Evolutionary conservation across 306 rosid species (phyloP).

Genomic region (Cajanus cajan): DNA sequence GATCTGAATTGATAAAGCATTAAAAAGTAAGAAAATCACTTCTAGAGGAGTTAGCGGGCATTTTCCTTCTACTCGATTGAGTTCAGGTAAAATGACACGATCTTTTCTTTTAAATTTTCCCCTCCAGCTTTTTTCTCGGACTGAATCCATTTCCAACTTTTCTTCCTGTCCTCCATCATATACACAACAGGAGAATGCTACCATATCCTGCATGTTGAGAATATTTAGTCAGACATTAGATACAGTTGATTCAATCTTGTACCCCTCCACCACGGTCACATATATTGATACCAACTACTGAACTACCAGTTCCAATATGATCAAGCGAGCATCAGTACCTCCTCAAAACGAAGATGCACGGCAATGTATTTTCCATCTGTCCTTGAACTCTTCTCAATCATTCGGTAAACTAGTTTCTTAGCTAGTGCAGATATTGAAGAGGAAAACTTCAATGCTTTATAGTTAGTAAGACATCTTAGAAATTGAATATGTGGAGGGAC

Average conservation of each 20-base stretch:
- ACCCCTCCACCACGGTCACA: background rate
- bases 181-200: slow-evolving; percentile 93
- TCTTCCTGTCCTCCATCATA: slow-evolving; percentile 87
- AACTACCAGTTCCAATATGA: slow-evolving; percentile 9
- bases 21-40: slow-evolving; percentile 43
- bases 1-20: slow-evolving; percentile 5
- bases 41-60: slow-evolving; percentile 94
- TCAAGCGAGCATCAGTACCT: slow-evolving; percentile 55
- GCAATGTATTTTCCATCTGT: slow-evolving; percentile 78
- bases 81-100: slow-evolving; percentile 58
- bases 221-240: slow-evolving; percentile 22
- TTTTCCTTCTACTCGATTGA: slow-evolving; percentile 81
- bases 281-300: slow-evolving; percentile 1
- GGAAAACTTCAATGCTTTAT: slow-evolving; percentile 83
- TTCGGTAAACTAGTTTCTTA: slow-evolving; percentile 60
- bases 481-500: slow-evolving; percentile 85
- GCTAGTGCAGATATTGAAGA: slow-evolving; percentile 70
- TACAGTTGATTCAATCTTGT: background rate
- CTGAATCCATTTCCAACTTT: slow-evolving; percentile 72
- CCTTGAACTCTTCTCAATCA: slow-evolving; percentile 74
- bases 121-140: slow-evolving; percentile 87
- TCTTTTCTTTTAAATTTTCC: slow-evolving; percentile 79
- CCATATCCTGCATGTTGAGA: slow-evolving; percentile 73
- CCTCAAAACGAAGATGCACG: slow-evolving; percentile 95
- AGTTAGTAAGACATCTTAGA: slow-evolving; percentile 90